Evolutionary conservation across 495 filamentous ascomycete species (phyloP).

Genomic region (Podospora anserina): DNA sequence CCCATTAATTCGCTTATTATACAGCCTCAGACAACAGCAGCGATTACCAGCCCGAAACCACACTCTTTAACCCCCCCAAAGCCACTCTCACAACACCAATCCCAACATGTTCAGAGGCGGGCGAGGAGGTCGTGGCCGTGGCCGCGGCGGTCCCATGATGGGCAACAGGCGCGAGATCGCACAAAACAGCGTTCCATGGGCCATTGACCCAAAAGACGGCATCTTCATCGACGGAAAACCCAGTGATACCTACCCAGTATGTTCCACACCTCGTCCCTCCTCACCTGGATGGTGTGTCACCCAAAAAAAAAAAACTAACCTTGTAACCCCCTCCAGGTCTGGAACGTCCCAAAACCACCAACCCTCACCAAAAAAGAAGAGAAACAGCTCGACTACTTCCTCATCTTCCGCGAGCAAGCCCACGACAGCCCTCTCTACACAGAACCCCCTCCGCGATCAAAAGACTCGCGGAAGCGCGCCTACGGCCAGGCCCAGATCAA

Average conservation of each 20-base stretch:
- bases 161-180: conserved; percentile 28
- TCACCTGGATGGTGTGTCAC: not conserved
- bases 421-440: conserved; percentile 52
- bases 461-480: conserved; percentile 32
- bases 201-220: conserved; percentile 23
- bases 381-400: conserved; percentile 44
- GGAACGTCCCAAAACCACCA: conserved; percentile 42
- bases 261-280: not conserved
- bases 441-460: not conserved
- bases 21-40: not conserved
- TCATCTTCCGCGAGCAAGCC: conserved; percentile 46
- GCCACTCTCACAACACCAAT: not conserved
- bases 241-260: conserved; percentile 42
- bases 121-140: conserved; percentile 37
- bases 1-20: not conserved
- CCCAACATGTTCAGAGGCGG: conserved; percentile 32
- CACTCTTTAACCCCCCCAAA: not conserved
- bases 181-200: conserved; percentile 34
- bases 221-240: conserved; percentile 41
- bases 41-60: not conserved
- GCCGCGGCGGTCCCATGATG: conserved; percentile 26
- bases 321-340: conserved; percentile 24
- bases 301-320: not conserved
- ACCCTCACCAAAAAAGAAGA: conserved; percentile 40
- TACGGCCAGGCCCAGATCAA: conserved; percentile 53